Evolutionary conservation across 1,139 yeast genomes (phyloP), one percentile per base, ranked within the genome.

Genomic region (Diutina pseudorugosa): DNA sequence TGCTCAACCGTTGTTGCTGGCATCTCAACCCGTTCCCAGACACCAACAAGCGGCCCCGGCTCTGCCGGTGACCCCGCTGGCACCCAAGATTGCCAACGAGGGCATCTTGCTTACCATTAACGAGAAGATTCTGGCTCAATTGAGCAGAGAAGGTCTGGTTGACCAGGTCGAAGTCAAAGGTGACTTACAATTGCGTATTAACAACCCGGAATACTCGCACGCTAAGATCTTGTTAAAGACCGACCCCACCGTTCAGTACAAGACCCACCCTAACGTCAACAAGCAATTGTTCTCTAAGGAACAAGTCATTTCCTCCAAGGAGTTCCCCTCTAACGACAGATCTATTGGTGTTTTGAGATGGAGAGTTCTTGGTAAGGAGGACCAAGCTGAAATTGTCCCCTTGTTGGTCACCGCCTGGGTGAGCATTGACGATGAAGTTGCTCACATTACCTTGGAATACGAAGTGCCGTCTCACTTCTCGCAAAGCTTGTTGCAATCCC

Each of bases 231-330:
- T 80, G 56, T 23, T 36, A 33, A 74, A 73, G 52, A 69, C 72
- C 47, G 66, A 72, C 19, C 63, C 72, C 41, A 79, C 79, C 36
- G 76, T 81, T 53, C 93, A 84, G 64, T 93, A 81, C 73, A 91
- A 91, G 68, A 89, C 98, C 30, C 97, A 93, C 71, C 98, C 98
- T 57, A 90, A 91, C 65, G 95, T 93, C 58, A 97, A 93, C 71
- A 84, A 88, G 64, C 73, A 72, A 51, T 69, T 80, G 61, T 93
- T 91, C 67, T 73, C 77, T 50, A 66, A 75, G 23, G 67, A 73
- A 33, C 75, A 78, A 57, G 69, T 78, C 47, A 82, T 93, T 63
- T 85, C 85, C 1, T 79, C 91, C 61, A 88, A 86, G 64, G 95
- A 90, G 30, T 91, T 93, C 79, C 98, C 98, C 49, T 75, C 90